Base-by-base conservation (phyloP, 495 filamentous ascomycete genomes). In the Aspergillus conjunctus region DNA sequence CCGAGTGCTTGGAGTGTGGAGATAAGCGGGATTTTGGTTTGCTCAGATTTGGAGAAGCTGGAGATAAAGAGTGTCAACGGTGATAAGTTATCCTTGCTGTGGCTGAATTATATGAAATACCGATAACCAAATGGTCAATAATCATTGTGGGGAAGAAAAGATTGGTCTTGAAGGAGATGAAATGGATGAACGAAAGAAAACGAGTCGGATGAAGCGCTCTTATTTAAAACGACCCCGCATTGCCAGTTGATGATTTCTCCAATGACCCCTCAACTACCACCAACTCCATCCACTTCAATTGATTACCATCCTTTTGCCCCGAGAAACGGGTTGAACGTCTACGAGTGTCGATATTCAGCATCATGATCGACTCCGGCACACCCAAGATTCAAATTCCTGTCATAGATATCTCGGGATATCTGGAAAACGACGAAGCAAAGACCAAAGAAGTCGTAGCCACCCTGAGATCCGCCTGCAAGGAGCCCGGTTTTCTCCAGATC, bases 401-500 rank as follows among this genome's bases (percentile, higher is more conserved):
- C 1, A 59, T 59, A 9, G 56, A 59, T 15, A 59, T 59, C 17
- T 51, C 34, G 2, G 56, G 56, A 11, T 59, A 59, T 22, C 34
- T 59, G 1, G 18, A 43, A 43, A 45, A 45, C 34, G 34, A 59
- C n/a, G n/a, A n/a, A 17, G 31, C 33, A 10, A 26, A 43, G 18
- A 59, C 32, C 5, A 20, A 21, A 51, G 21, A 59, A 14, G 21
- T 45, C 14, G 48, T 52, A 3, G 21, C 34, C 3, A 7, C 17
- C 14, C 14, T 59, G 12, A 46, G 21, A 17, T 44, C 48, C 4
- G 56, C 56, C 56, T 59, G 56, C 56, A 31, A 51, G 49, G 7
- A 51, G n/a, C 56, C 32, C 0, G 56, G 56, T 15, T 59, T 59
- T 49, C 48, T 59, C 33, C 56, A 59, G 32, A 52, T 59, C 8